Evolutionary conservation across 371 early-diverging fungal genomes (phyloP), one percentile per base, ranked within the genome.

Genomic region (Cokeromyces recurvatus): DNA sequence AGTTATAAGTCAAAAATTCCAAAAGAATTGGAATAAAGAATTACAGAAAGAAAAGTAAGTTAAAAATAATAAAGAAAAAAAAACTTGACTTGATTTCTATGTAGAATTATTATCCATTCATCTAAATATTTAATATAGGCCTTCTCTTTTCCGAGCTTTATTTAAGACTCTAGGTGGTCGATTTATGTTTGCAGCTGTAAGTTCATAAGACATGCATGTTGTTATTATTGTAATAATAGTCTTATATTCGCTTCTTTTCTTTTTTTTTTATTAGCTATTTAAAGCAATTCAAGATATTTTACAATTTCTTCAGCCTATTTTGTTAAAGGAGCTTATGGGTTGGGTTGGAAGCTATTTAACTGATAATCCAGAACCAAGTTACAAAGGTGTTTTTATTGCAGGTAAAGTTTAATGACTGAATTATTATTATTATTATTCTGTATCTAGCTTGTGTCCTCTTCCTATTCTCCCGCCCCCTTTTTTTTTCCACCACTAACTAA

Each of bases 241-340:
- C n/a, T n/a, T n/a, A n/a, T n/a, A n/a, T n/a, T n/a, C n/a, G n/a
- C n/a, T n/a, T n/a, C n/a, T n/a, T n/a, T n/a, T n/a, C n/a, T n/a
- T n/a, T n/a, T n/a, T n/a, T 34, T 11, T 34, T 34, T 4, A 15
- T 6, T 39, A 48, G 48, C 32, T 51, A 4, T 81, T 86, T 66
- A 94, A 92, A 64, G 66, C 73, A 4, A 39, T 50, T 4, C 88
- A 89, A 57, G 94, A 92, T 56, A 27, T 80, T 32, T 57, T 89
- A 5, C 75, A 73, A 22, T 91, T 92, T 45, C 55, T 80, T 29
- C 92, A 92, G 58, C 91, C 92, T 1, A 58, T 76, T 24, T 73
- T 90, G 32, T 62, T 93, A 36, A 66, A 72, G 23, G 64, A 74
- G 39, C 70, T 93, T 55, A 74, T 90, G 44, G 61, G 56, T 10